A percentile compares a stretch with the other conserved stretches of the same genome.
Evolutionary conservation across 305 asterid genomes (phyloP).

Genomic region (Ruellia speciosa): DNA sequence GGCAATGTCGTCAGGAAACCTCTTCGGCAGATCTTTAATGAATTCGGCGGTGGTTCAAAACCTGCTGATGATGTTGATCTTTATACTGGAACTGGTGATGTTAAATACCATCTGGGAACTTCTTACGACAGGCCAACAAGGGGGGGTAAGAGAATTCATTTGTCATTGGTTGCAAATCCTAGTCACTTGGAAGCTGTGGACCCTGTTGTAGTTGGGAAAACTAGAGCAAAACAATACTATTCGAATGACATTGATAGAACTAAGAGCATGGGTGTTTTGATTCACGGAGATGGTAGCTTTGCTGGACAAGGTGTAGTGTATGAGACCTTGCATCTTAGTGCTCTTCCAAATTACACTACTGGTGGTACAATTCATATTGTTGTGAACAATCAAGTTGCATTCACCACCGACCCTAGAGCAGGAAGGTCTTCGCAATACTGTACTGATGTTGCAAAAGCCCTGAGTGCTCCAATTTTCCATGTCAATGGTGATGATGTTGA

Average conservation of each 20-base stretch:
- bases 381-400: slow-evolving; percentile 94
- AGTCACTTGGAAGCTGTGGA: slow-evolving; percentile 98
- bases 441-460: slow-evolving; percentile 98
- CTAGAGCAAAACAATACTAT: slow-evolving; percentile 89
- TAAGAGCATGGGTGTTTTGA: slow-evolving; percentile 73
- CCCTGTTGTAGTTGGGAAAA: slow-evolving; percentile 89
- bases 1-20: slow-evolving; percentile 96
- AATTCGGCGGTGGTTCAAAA: slow-evolving; percentile 78
- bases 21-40: slow-evolving; percentile 77
- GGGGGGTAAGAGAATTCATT: slow-evolving; percentile 89
- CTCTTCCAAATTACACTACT: slow-evolving; percentile 88
- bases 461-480: slow-evolving; percentile 83
- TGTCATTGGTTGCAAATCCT: slow-evolving; percentile 94
- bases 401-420: slow-evolving; percentile 79
- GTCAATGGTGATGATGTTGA: slow-evolving; percentile 96
- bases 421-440: slow-evolving; percentile 98
- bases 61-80: slow-evolving; percentile 83
- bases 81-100: slow-evolving; percentile 94
- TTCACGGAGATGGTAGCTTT: slow-evolving; percentile 97
- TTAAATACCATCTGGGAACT: slow-evolving; percentile 92
- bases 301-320: slow-evolving; percentile 98
- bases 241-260: slow-evolving; percentile 72
- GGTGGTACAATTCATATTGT: slow-evolving; percentile 98
- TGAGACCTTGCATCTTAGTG: slow-evolving; percentile 96
- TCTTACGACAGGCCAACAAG: slow-evolving; percentile 94